Conservation (phyloP, 768 basidiomycete species). For the Amanita jacksonii region DNA sequence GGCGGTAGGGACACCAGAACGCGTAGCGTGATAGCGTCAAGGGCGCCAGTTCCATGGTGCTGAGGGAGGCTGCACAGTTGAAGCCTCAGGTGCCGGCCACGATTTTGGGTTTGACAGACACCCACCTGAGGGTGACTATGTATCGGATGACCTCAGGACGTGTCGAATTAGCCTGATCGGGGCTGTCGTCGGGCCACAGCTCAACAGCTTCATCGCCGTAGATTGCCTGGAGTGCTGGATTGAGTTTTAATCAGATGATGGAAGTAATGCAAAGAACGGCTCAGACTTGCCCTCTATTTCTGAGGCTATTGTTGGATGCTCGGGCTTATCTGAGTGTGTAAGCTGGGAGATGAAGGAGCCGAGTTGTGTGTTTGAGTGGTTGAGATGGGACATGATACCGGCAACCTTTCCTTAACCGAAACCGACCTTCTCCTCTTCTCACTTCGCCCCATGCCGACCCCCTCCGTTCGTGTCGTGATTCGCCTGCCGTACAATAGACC, state of each 20-base stretch:
- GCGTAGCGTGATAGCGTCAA: conserved; percentile 23
- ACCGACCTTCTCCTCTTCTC: not conserved
- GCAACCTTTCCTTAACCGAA: not conserved
- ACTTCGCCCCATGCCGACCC: conserved; percentile 16
- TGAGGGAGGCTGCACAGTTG: conserved; percentile 37
- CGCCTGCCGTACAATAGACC: conserved; percentile 73
- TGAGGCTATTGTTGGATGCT: conserved; percentile 26
- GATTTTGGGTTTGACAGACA: too few relatives aligned
- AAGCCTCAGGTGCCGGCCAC: too few relatives aligned
- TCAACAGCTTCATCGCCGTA: conserved; percentile 62
- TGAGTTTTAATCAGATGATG: conserved; percentile 1
- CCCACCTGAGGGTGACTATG: conserved; percentile 56
- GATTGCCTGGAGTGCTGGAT: conserved; percentile 68
- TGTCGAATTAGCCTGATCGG: conserved; percentile 10
- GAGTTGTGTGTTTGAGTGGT: conserved; percentile 22
- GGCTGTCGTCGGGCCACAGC: conserved; percentile 33
- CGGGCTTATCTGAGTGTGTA: conserved; percentile 25
- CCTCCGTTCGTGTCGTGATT: conserved; percentile 60
- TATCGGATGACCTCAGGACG: conserved; percentile 45
- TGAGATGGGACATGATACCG: conserved; percentile 3
- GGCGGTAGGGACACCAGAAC: conserved; percentile 49
- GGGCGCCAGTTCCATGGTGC: conserved; percentile 40
- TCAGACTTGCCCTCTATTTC: conserved; percentile 34
- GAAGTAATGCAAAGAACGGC: too few relatives aligned
- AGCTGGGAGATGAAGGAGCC: conserved; percentile 26